These are phyloP conservation scores for Irpex sp. DNA, from an alignment of 1,284 basidiomycete genomes.

Conservation along the genomic window DNA sequence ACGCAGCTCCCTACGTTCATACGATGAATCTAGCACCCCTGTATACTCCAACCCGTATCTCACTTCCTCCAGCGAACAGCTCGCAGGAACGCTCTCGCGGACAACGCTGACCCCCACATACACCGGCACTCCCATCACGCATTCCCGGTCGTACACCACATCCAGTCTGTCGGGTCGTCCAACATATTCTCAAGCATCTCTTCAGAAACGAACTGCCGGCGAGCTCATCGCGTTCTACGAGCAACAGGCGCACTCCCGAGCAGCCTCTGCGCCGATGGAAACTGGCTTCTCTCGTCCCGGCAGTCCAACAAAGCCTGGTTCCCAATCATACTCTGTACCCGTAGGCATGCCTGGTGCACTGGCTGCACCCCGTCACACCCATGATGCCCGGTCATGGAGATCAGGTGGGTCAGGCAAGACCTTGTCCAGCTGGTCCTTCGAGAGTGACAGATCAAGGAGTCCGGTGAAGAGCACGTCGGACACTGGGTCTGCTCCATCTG, in stretches of 20 bases:
- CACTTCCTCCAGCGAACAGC: not conserved
- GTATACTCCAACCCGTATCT: not conserved
- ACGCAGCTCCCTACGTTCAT: not conserved
- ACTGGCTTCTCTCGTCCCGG: not conserved
- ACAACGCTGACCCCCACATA: not conserved
- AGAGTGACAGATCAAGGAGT: not conserved
- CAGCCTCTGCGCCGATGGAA: not conserved
- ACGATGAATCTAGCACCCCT: not conserved
- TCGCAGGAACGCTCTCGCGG: not conserved
- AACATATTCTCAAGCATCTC: not conserved
- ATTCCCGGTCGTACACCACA: not conserved
- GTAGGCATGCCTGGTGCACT: not conserved
- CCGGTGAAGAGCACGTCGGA: not conserved
- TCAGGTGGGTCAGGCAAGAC: not conserved
- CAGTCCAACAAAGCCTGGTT: not conserved
- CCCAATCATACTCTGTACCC: not conserved
- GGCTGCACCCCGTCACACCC: not conserved
- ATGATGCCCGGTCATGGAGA: not conserved
- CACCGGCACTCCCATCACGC: not conserved
- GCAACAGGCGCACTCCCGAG: not conserved
- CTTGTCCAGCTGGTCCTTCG: conserved; percentile 6
- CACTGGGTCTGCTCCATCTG: not conserved
- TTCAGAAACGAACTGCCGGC: conserved; percentile 3
- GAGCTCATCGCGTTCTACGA: conserved; percentile 10
- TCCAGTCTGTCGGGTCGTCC: not conserved